These are phyloP conservation scores for Ceratocystis cacaofunesta DNA, from an alignment of 2,329 filamentous ascomycete genomes.

Conservation along the genomic window DNA sequence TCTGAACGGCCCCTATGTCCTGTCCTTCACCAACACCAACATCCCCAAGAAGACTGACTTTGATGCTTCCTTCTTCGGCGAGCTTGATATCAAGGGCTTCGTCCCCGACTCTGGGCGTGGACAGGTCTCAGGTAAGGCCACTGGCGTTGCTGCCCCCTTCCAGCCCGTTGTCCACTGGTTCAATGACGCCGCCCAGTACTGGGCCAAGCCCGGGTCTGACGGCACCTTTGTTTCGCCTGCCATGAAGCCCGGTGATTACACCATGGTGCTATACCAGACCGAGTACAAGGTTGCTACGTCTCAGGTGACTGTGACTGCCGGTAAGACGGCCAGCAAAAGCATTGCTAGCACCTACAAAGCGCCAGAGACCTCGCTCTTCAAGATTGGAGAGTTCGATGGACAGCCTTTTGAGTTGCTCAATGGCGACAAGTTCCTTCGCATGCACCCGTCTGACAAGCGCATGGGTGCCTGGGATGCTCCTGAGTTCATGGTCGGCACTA, in stretches of 20 bases:
- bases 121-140: slow-evolving; percentile 44
- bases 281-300: slow-evolving; percentile 40
- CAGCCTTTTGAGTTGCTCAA: slow-evolving; percentile 50
- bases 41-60: slow-evolving; percentile 33
- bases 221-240: slow-evolving; percentile 47
- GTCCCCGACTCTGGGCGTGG: slow-evolving; percentile 42
- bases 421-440: slow-evolving; percentile 49
- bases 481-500: slow-evolving; percentile 47
- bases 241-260: slow-evolving; percentile 55
- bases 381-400: slow-evolving; percentile 52
- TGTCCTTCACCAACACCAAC: slow-evolving; percentile 44
- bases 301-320: slow-evolving; percentile 35
- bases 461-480: slow-evolving; percentile 46
- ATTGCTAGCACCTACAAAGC: slow-evolving; percentile 34
- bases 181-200: slow-evolving; percentile 49
- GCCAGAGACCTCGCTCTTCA: slow-evolving; percentile 41
- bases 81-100: slow-evolving; percentile 43
- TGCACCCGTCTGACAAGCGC: slow-evolving; percentile 52
- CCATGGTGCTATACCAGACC: slow-evolving; percentile 49
- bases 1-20: slow-evolving; percentile 50
- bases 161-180: slow-evolving; percentile 51
- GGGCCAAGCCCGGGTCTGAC: slow-evolving; percentile 39
- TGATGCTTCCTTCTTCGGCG: slow-evolving; percentile 45
- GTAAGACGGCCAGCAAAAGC: slow-evolving; percentile 32
- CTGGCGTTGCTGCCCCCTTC: slow-evolving; percentile 38